Conservation (phyloP, 257 asterid genomes). For the Phtheirospermum japonicum region DNA sequence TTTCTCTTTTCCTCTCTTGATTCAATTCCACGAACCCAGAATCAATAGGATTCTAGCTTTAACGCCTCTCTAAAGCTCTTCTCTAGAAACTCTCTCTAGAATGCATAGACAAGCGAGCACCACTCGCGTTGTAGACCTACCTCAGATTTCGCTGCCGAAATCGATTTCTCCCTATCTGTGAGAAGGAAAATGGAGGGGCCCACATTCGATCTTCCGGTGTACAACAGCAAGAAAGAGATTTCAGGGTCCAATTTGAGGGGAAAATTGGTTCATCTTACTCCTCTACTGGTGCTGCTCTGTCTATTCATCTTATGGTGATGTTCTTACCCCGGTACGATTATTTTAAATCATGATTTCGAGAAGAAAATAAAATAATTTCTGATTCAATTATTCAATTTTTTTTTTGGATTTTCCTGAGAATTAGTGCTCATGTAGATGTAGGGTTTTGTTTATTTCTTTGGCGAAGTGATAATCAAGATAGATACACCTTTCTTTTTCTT, state of each 20-base stretch:
- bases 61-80: conserved; percentile 7
- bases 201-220: conserved; percentile 29
- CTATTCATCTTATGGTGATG: conserved; percentile 58
- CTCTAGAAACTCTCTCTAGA: conserved; percentile 17
- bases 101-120: conserved; percentile 33
- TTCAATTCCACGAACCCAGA: background rate
- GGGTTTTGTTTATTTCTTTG: too few relatives aligned
- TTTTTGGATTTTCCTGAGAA: background rate
- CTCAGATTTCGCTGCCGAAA: too few relatives aligned
- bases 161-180: conserved; percentile 4
- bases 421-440: too few relatives aligned
- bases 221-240: conserved; percentile 22
- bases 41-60: too few relatives aligned
- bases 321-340: conserved; percentile 40
- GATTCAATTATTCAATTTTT: background rate
- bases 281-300: conserved; percentile 39
- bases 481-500: too few relatives aligned
- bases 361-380: background rate
- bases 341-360: background rate
- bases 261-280: conserved; percentile 42
- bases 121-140: conserved; percentile 26
- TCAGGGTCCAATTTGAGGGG: conserved; percentile 16
- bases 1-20: too few relatives aligned
- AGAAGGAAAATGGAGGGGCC: conserved; percentile 22
- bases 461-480: too few relatives aligned